Conservation (phyloP, 2,329 filamentous ascomycete genomes). For the Pyrenochaeta sp. region DNA sequence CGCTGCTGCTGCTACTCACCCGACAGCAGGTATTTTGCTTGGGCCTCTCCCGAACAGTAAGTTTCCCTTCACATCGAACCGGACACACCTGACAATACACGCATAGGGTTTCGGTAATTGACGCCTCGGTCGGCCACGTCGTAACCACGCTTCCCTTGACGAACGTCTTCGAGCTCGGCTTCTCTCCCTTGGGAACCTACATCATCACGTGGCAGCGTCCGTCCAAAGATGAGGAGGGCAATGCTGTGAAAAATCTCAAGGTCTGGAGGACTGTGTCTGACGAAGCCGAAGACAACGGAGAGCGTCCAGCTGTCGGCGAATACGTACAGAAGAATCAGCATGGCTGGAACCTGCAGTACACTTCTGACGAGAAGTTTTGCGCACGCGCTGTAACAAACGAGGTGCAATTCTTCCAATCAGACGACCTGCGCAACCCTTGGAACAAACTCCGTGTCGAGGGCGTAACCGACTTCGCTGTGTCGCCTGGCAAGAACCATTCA, state of each 20-base stretch:
- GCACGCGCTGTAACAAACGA: slow-evolving; percentile 95
- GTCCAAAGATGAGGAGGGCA: slow-evolving; percentile 89
- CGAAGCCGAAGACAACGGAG: slow-evolving; percentile 66
- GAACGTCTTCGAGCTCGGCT: slow-evolving; percentile 93
- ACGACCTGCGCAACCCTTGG: slow-evolving; percentile 86
- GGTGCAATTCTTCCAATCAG: slow-evolving; percentile 94
- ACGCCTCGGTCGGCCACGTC: slow-evolving; percentile 77
- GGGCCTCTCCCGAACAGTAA: slow-evolving; percentile 82
- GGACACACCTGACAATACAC: slow-evolving; percentile 11
- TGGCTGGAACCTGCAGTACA: slow-evolving; percentile 98
- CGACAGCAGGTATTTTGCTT: slow-evolving; percentile 95
- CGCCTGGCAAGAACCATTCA: slow-evolving; percentile 87
- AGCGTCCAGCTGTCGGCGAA: slow-evolving; percentile 76
- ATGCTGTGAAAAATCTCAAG: slow-evolving; percentile 95
- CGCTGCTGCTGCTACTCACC: slow-evolving; percentile 96
- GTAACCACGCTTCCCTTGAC: slow-evolving; percentile 78
- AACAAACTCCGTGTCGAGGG: slow-evolving; percentile 95
- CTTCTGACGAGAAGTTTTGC: slow-evolving; percentile 89
- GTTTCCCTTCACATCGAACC: slow-evolving; percentile 22
- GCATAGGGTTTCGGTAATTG: slow-evolving; percentile 78
- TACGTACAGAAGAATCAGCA: slow-evolving; percentile 97
- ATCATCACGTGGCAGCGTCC: slow-evolving; percentile 97
- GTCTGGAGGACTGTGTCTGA: slow-evolving; percentile 89
- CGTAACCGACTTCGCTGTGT: slow-evolving; percentile 86
- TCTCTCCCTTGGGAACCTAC: slow-evolving; percentile 91